phyloP scores from a whole-genome alignment of 768 basidiomycete genomes.

The Hericium coralloides region DNA sequence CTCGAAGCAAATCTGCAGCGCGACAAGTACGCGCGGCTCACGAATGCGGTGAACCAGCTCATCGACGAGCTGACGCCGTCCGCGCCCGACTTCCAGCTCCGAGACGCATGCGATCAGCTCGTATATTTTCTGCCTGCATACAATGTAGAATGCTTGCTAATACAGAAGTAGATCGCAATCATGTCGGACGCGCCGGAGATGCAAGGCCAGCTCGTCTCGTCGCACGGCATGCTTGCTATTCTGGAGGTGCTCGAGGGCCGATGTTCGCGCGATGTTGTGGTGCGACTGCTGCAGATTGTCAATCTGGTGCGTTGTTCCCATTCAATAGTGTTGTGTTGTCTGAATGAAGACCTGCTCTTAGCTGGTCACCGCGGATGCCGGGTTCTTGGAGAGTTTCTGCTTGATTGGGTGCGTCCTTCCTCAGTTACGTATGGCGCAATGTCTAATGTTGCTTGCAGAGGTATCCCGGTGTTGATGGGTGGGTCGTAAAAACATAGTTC shows the following conservation, averaged over 20 bases:
- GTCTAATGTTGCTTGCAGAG: conserved; percentile 32
- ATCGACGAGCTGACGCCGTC: conserved; percentile 82
- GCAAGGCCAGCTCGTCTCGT: conserved; percentile 79
- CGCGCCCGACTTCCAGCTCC: conserved; percentile 73
- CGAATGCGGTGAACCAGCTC: conserved; percentile 69
- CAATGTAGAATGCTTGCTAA: too few relatives aligned
- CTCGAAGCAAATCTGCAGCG: conserved; percentile 86
- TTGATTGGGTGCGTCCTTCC: conserved; percentile 59
- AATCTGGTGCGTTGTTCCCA: conserved; percentile 54
- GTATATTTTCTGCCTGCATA: conserved; percentile 34
- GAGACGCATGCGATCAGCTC: conserved; percentile 81
- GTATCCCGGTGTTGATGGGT: conserved; percentile 95
- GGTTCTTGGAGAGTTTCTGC: conserved; percentile 91
- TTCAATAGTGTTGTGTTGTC: not conserved
- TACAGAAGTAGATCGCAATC: conserved; percentile 49
- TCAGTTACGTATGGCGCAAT: not conserved
- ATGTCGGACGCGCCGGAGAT: conserved; percentile 78
- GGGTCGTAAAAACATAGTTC: conserved; percentile 13
- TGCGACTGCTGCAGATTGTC: conserved; percentile 81
- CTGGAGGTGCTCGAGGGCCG: conserved; percentile 87
- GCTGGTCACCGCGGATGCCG: conserved; percentile 58
- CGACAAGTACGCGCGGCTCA: conserved; percentile 88
- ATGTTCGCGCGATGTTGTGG: conserved; percentile 76
- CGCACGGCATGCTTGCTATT: conserved; percentile 93
- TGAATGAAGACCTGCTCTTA: conserved; percentile 10